phyloP scores from a whole-genome alignment of 1,139 yeast genomes.

The Protomyces pachydermus region DNA sequence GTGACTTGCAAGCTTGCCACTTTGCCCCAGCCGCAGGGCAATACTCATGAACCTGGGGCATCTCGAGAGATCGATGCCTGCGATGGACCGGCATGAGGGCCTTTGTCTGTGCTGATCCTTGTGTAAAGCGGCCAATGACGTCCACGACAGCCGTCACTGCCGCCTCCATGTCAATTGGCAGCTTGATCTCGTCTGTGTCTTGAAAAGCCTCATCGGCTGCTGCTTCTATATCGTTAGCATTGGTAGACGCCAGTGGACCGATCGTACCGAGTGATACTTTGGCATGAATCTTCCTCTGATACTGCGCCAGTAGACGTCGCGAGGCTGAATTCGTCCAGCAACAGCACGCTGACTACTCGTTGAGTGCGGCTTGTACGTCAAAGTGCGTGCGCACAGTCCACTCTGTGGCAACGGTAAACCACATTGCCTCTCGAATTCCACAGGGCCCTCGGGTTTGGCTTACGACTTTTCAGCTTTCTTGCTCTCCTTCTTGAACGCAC shows the following conservation, averaged over 20 bases:
- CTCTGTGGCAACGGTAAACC: constrained; percentile 93
- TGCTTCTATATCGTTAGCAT: constrained; percentile 28
- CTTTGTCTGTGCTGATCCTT: constrained; percentile 37
- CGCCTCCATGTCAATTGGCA: constrained; percentile 62
- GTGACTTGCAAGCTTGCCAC: neutral
- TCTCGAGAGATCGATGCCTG: constrained; percentile 67
- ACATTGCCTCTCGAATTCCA: constrained; percentile 92
- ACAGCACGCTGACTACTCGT: constrained; percentile 98
- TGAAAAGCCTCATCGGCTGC: constrained; percentile 33
- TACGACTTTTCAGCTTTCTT: constrained; percentile 19
- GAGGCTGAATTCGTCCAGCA: constrained; percentile 85
- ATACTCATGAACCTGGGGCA: constrained; percentile 45
- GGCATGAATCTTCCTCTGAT: constrained; percentile 88
- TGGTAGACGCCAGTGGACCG: constrained; percentile 36
- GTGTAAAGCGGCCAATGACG: constrained; percentile 60
- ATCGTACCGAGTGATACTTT: constrained; percentile 45
- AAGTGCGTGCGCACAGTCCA: constrained; percentile 86
- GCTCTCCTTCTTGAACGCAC: constrained; percentile 3
- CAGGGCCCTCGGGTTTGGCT: constrained; percentile 38
- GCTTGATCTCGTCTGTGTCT: constrained; percentile 28
- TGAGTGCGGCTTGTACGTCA: constrained; percentile 95
- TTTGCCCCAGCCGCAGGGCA: neutral
- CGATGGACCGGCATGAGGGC: constrained; percentile 65
- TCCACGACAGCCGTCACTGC: constrained; percentile 90
- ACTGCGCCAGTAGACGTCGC: constrained; percentile 83